Evolutionary conservation across 2,329 filamentous ascomycete species (phyloP).

Genomic region (Talaromyces rugulosus): DNA sequence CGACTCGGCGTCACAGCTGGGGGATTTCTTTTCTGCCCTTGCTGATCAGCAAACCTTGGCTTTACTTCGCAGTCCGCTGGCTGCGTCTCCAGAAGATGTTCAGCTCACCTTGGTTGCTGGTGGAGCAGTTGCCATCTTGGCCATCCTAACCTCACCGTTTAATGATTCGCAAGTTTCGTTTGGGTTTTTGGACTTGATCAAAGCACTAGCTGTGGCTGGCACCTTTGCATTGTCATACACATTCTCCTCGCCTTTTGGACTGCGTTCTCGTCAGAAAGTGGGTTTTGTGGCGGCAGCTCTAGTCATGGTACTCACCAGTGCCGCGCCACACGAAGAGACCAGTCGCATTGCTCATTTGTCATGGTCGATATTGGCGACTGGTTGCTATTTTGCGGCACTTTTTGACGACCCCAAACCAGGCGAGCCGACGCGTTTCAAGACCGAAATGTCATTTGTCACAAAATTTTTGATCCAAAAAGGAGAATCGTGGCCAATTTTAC

Average conservation of each 20-base stretch:
- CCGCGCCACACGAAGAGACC: slow-evolving; percentile 24
- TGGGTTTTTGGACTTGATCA: slow-evolving; percentile 19
- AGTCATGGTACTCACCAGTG: slow-evolving; percentile 25
- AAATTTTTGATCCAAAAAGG: slow-evolving; percentile 66
- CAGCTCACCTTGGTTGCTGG: slow-evolving; percentile 27
- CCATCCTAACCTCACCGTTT: slow-evolving; percentile 19
- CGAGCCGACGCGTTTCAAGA: slow-evolving; percentile 33
- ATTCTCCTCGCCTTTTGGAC: slow-evolving; percentile 18
- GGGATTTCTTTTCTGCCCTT: slow-evolving; percentile 8
- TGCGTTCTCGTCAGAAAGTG: slow-evolving; percentile 28
- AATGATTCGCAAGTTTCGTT: slow-evolving; percentile 18
- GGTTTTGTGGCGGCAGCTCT: slow-evolving; percentile 27
- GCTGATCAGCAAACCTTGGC: slow-evolving; percentile 17
- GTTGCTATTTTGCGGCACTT: slow-evolving; percentile 28
- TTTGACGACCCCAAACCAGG: slow-evolving; percentile 29
- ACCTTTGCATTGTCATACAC: slow-evolving; percentile 26
- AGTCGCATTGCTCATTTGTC: slow-evolving; percentile 24
- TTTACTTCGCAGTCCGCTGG: slow-evolving; percentile 14
- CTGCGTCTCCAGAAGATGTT: slow-evolving; percentile 21
- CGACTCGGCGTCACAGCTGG: slow-evolving; percentile 6
- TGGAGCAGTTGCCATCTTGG: slow-evolving; percentile 20
- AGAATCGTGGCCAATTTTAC: slow-evolving; percentile 69
- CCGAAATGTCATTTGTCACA: slow-evolving; percentile 63
- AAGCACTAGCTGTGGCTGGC: slow-evolving; percentile 19
- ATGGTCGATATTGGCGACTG: slow-evolving; percentile 22